These are phyloP conservation scores for Cordyceps tenuipes DNA, from an alignment of 2,329 filamentous ascomycete genomes.

Conservation along the genomic window DNA sequence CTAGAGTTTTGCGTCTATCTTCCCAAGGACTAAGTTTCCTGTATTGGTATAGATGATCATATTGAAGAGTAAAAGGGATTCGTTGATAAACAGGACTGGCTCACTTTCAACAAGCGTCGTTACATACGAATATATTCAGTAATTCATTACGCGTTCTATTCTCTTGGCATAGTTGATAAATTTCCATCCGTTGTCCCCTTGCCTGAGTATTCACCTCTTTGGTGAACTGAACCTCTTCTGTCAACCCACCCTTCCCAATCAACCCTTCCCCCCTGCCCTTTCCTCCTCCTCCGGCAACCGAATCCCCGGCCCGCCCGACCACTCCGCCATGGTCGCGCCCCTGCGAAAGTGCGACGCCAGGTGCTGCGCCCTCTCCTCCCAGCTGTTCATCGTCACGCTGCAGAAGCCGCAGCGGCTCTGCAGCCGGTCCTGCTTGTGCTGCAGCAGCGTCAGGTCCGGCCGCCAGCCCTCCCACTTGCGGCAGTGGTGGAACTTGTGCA, in stretches of 20 bases:
- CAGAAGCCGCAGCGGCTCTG: constrained; percentile 25
- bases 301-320: constrained; percentile 9
- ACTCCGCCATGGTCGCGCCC: constrained; percentile 21
- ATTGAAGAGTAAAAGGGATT: background rate
- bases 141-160: background rate
- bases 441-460: constrained; percentile 27
- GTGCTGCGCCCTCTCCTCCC: constrained; percentile 23
- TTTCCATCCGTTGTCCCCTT: background rate
- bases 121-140: background rate
- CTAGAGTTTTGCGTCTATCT: constrained; percentile 17
- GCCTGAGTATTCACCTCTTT: too few species aligned
- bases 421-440: constrained; percentile 21
- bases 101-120: background rate
- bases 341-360: constrained; percentile 22
- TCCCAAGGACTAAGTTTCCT: constrained; percentile 6
- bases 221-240: too few species aligned
- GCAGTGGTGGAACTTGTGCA: constrained; percentile 35
- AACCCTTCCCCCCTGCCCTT: background rate
- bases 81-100: background rate
- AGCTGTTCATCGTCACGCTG: constrained; percentile 18
- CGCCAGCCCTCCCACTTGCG: constrained; percentile 43
- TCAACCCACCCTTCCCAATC: too few species aligned
- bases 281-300: constrained; percentile 1
- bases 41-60: background rate
- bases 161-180: background rate